A percentile compares a stretch with the other conserved stretches of the same genome.
These are phyloP conservation scores for Lactarius deliciosus DNA, from an alignment of 768 basidiomycete species.

Conservation along the genomic window DNA sequence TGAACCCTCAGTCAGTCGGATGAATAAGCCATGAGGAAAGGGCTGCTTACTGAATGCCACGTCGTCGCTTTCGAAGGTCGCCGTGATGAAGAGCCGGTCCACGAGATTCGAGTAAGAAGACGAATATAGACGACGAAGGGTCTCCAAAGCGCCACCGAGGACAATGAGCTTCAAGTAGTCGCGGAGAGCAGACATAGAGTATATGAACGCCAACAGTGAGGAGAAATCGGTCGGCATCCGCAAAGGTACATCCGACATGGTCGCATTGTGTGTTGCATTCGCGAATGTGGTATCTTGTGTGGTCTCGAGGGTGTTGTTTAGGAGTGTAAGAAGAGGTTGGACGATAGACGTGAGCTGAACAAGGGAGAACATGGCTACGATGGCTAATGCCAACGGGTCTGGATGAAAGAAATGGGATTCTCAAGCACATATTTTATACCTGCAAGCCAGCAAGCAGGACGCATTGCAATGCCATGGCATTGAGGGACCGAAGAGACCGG, in stretches of 20 bases:
- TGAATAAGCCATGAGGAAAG: conserved; percentile 9
- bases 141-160: conserved; percentile 62
- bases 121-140: conserved; percentile 48
- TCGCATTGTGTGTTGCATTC: conserved; percentile 9
- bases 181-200: conserved; percentile 53
- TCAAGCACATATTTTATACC: too few relatives aligned
- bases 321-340: too few relatives aligned
- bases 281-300: too few relatives aligned
- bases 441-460: too few relatives aligned
- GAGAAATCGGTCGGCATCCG: conserved; percentile 33
- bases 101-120: conserved; percentile 48
- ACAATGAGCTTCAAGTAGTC: conserved; percentile 65
- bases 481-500: too few relatives aligned
- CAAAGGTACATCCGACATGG: conserved; percentile 1
- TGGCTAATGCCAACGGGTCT: too few relatives aligned
- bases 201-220: conserved; percentile 42
- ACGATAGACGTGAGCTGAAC: too few relatives aligned
- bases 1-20: conserved; percentile 32
- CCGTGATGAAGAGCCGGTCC: conserved; percentile 61
- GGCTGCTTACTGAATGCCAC: conserved; percentile 49
- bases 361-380: too few relatives aligned
- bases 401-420: too few relatives aligned
- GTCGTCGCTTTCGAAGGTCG: conserved; percentile 59
- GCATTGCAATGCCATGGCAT: too few relatives aligned
- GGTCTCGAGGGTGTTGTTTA: too few relatives aligned